Evolutionary conservation across 306 rosid genomes (phyloP), one percentile per base, ranked within the genome.

Genomic region (Canavalia gladiata): DNA sequence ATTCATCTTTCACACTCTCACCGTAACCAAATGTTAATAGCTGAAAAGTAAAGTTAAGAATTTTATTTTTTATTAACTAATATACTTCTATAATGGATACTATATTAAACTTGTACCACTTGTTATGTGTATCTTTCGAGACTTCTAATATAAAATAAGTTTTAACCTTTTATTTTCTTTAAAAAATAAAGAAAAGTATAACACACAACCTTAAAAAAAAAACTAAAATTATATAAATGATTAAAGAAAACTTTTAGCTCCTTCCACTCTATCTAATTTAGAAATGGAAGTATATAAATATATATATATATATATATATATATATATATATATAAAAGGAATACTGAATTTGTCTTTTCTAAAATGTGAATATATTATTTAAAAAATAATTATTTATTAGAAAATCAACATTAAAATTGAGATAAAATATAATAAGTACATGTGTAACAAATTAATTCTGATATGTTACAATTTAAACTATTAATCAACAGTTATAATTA

Each of bases 1-100:
- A 68, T 68, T 68, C 72, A 66, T 68, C 73, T 66, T 66, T 66
- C 0, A 42, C 72, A 41, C 35, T 13, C 31, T 18, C 68, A 60
- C 72, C 41, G 3, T 4, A 41, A 70, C 79, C 81, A 37, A 18
- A 70, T 80, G 70, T 35, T 68, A 81, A 35, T 46, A 55, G 66
- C 76, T 84, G 71, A 81, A 88, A 76, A 85, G 88, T 87, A 68
- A 82, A 88, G 89, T 63, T 74, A 18, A 8, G 68, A 39, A 70
- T 60, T 69, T 28, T 80, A 35, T 58, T 81, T 46, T 35, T 0
- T 47, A 8, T 8, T 85, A 67, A 72, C 88, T 67, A 70, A 78
- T 67, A 43, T 78, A 51, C 34, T 87, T 89, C 39, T 3, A 3
- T 0, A 39, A 42, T 57, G 4, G 10, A 5, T 45, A 0, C 25